phyloP scores from a whole-genome alignment of 257 asterid genomes.

The Plectranthus barbatus region DNA sequence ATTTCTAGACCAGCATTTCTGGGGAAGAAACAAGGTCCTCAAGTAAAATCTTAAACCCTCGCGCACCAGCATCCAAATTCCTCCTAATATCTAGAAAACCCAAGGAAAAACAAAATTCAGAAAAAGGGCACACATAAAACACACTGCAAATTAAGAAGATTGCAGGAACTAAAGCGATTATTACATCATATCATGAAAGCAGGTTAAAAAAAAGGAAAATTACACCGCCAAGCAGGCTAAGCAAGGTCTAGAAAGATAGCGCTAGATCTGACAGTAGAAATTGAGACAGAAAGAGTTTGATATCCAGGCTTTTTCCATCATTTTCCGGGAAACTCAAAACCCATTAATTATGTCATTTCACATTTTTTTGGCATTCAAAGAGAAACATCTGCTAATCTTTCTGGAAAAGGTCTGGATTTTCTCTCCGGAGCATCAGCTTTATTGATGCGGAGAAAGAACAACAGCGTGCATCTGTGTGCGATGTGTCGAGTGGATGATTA shows the following conservation, averaged over 20 bases:
- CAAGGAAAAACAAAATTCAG: not conserved
- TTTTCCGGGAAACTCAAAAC: conserved; percentile 7
- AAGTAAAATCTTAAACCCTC: conserved; percentile 21
- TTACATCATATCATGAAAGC: conserved; percentile 19
- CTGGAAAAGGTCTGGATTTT: conserved; percentile 21
- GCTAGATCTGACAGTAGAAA: conserved; percentile 37
- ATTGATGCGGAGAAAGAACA: conserved; percentile 8
- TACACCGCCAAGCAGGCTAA: conserved; percentile 17
- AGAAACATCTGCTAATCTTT: not conserved
- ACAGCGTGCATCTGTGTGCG: not conserved
- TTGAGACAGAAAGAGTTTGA: not conserved
- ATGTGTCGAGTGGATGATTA: conserved; percentile 25
- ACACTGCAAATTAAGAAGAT: not conserved
- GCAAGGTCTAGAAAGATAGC: conserved; percentile 1
- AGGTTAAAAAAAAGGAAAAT: not conserved
- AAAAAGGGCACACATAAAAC: not conserved
- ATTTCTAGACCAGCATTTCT: conserved; percentile 14
- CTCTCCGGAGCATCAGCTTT: conserved; percentile 10
- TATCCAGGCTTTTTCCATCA: conserved; percentile 2
- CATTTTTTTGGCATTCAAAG: conserved; percentile 3
- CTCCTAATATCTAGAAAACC: conserved; percentile 9
- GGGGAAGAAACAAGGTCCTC: conserved; percentile 14
- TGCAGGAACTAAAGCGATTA: not conserved
- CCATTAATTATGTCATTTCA: conserved; percentile 14
- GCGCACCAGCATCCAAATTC: conserved; percentile 9